A percentile compares a stretch with the other conserved stretches of the same genome.
Evolutionary conservation across 345 rosid genomes (phyloP).

Genomic region (Euphorbia pulcherrima): DNA sequence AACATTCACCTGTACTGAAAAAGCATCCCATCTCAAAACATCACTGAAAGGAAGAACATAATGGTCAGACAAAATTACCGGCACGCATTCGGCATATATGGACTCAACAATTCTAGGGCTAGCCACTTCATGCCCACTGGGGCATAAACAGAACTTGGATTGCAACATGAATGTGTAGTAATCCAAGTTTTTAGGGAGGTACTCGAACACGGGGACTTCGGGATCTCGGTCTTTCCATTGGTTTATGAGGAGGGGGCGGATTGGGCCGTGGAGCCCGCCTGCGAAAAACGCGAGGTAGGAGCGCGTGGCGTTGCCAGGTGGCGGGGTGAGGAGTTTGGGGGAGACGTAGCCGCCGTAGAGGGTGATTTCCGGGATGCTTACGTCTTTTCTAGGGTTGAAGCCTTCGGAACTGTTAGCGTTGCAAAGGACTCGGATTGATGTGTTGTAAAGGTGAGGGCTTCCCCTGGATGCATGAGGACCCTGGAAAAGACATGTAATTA

Average conservation of each 20-base stretch:
- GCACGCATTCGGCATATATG: conserved; percentile 75
- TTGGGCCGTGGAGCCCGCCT: conserved; percentile 73
- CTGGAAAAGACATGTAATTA: conserved; percentile 28
- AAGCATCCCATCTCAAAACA: conserved; percentile 80
- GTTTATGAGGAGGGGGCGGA: conserved; percentile 55
- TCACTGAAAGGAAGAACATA: conserved; percentile 80
- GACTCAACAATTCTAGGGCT: conserved; percentile 90
- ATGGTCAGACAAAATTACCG: conserved; percentile 67
- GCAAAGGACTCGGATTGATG: conserved; percentile 77
- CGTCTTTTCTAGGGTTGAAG: conserved; percentile 71
- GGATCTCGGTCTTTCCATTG: conserved; percentile 71
- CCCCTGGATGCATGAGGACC: conserved; percentile 70
- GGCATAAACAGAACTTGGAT: conserved; percentile 84
- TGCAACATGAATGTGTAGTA: conserved; percentile 60
- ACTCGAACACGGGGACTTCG: conserved; percentile 53
- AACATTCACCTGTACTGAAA: conserved; percentile 53
- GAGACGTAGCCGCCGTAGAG: conserved; percentile 49
- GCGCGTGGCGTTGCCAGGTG: conserved; percentile 33
- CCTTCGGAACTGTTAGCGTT: conserved; percentile 95
- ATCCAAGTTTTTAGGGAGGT: conserved; percentile 62
- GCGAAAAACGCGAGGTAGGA: conserved; percentile 74
- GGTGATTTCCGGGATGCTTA: conserved; percentile 66
- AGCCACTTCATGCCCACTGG: conserved; percentile 90
- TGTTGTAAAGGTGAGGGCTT: conserved; percentile 42
- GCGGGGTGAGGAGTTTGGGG: conserved; percentile 44